Conservation (phyloP, 805 yeast species). For the Wickerhamiella lipophila region DNA sequence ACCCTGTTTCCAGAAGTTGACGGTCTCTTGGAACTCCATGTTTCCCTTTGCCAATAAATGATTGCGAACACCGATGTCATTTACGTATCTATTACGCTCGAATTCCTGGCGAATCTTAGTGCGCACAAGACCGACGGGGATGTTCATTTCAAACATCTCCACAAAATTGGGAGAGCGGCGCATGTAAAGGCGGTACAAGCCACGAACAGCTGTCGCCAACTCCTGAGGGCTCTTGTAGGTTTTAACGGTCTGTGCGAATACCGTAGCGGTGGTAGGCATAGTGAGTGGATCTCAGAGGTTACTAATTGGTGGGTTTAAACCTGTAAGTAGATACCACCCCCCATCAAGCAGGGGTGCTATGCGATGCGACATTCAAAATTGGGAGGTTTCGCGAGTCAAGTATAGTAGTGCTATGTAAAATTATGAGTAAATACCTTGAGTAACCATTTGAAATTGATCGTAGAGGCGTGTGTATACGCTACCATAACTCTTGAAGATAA, state of each 20-base stretch:
- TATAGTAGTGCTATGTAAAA: background rate
- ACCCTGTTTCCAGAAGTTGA: slow-evolving; percentile 83
- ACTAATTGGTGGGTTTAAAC: slow-evolving; percentile 6
- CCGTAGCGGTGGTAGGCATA: slow-evolving; percentile 62
- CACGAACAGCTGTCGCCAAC: slow-evolving; percentile 49
- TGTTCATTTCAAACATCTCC: slow-evolving; percentile 35
- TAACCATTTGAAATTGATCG: slow-evolving; percentile 86
- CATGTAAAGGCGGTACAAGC: slow-evolving; percentile 59
- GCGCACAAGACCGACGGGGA: slow-evolving; percentile 66
- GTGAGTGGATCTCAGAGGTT: background rate
- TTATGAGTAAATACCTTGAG: slow-evolving; percentile 73
- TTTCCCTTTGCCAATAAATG: slow-evolving; percentile 69
- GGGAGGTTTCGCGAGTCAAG: background rate
- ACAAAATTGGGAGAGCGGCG: slow-evolving; percentile 32
- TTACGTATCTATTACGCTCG: slow-evolving; percentile 68
- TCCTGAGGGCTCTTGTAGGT: slow-evolving; percentile 49
- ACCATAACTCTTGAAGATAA: slow-evolving; percentile 73
- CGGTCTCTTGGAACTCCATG: slow-evolving; percentile 80
- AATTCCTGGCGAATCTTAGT: slow-evolving; percentile 82
- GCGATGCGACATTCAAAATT: too few species aligned
- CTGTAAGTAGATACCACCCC: background rate
- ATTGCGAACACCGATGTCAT: slow-evolving; percentile 52
- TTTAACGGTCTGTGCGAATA: slow-evolving; percentile 70
- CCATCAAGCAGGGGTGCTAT: background rate
- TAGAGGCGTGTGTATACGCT: slow-evolving; percentile 83